Conservation (phyloP, 768 basidiomycete species). For the Serendipita sp. region DNA sequence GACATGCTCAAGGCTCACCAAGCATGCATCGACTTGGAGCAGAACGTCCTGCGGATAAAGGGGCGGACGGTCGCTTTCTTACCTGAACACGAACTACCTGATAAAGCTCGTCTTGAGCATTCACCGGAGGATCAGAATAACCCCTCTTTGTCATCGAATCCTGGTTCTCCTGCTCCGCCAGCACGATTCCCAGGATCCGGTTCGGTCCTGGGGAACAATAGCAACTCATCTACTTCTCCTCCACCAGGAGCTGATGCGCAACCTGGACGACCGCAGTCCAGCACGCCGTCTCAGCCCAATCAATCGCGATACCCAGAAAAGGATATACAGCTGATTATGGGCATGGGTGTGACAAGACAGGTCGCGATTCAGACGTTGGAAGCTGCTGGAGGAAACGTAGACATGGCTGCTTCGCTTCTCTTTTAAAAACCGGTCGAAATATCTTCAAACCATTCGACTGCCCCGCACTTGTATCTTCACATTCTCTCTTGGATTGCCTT, state of each 20-base stretch:
- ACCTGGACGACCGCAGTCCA: neutral
- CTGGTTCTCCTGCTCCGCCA: constrained; percentile 12
- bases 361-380: constrained; percentile 61
- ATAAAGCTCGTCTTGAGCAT: constrained; percentile 38
- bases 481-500: neutral
- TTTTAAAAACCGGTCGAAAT: constrained; percentile 29
- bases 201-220: constrained; percentile 33
- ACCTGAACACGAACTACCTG: constrained; percentile 86
- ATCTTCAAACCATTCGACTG: neutral
- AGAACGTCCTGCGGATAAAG: constrained; percentile 83
- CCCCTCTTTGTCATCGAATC: constrained; percentile 15
- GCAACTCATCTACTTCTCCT: constrained; percentile 14
- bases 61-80: constrained; percentile 79
- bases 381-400: constrained; percentile 72
- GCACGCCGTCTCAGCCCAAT: constrained; percentile 12
- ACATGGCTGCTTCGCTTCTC: constrained; percentile 74
- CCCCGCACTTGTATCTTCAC: no score
- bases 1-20: constrained; percentile 99
- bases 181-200: constrained; percentile 55
- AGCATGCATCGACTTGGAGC: constrained; percentile 86
- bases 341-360: constrained; percentile 62
- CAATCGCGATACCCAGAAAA: constrained; percentile 36
- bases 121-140: constrained; percentile 19
- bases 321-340: constrained; percentile 49
- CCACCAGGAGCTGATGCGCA: constrained; percentile 11